Conservation (phyloP, 2,329 filamentous ascomycete species). For the Pyrenophora teres region DNA sequence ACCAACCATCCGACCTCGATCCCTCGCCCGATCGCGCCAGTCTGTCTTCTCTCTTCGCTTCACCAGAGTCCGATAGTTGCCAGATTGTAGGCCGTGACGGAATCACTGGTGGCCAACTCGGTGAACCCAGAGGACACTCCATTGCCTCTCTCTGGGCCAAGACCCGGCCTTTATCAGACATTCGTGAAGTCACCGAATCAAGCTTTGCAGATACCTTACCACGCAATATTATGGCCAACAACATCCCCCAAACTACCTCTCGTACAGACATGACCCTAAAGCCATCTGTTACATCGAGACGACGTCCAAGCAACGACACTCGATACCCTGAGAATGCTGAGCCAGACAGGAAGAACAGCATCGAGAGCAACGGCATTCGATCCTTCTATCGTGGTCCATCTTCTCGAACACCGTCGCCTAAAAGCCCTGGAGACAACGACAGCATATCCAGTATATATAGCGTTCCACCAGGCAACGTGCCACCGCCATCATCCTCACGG, state of each 20-base stretch:
- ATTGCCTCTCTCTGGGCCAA: constrained; percentile 40
- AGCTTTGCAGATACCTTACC: constrained; percentile 50
- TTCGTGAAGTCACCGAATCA: constrained; percentile 56
- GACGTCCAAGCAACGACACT: constrained; percentile 37
- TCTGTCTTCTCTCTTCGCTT: constrained; percentile 15
- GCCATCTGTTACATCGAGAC: constrained; percentile 38
- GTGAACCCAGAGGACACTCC: constrained; percentile 33
- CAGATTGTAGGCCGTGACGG: constrained; percentile 23
- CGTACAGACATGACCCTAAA: constrained; percentile 38
- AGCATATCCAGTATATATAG: constrained; percentile 53
- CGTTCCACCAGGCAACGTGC: constrained; percentile 52
- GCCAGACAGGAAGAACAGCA: constrained; percentile 34
- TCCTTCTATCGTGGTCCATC: constrained; percentile 30
- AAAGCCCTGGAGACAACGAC: constrained; percentile 40
- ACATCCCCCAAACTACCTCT: constrained; percentile 30
- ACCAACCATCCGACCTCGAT: constrained; percentile 16
- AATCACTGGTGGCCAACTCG: constrained; percentile 33
- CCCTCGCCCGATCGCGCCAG: constrained; percentile 25
- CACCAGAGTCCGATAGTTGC: constrained; percentile 15
- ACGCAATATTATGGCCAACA: constrained; percentile 32
- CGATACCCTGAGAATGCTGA: constrained; percentile 36
- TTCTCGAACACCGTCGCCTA: constrained; percentile 42
- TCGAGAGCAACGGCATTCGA: constrained; percentile 36
- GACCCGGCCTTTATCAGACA: constrained; percentile 54
- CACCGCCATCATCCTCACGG: constrained; percentile 53